Evolutionary conservation across 768 basidiomycete species (phyloP), one percentile per base, ranked within the genome.

Genomic region (Naganishia friedmannii): DNA sequence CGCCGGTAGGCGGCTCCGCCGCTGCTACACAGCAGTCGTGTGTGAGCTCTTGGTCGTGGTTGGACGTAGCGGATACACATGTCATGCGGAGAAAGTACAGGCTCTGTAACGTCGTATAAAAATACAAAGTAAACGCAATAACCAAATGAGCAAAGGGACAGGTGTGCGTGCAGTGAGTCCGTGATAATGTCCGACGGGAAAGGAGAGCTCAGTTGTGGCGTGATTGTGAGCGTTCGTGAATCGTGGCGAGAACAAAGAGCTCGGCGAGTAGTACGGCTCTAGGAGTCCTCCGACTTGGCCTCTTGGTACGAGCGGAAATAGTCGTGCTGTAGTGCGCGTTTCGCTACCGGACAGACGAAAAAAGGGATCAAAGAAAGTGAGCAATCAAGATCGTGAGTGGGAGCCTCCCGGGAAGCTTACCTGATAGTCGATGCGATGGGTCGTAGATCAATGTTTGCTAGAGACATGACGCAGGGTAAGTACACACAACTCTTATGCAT

Each of bases 371-470:
- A 69, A 26, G 42, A 54, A 17, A 72, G 45, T 53, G 31, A 53
- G 60, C 28, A 55, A 67, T 51, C 55, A 58, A 71, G 31, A 7
- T n/a, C 45, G 32, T 31, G 32, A 65, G n/a, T 2, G 9, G 13
- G 51, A 15, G 19, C 1, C 0, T 21, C 21, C 46, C 23, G 46
- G 31, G 23, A 53, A 17, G 78, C 87, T 73, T 77, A 91, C 92
- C 92, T 60, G 93, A 96, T 78, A 97, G 93, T 54, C 93, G 89
- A 77, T 90, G 90, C 29, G 92, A 88, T 0, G 91, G 90, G 80
- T 97, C 93, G 79, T 93, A 97, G 6, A 88, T 87, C 73, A 96
- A 81, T 29, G 87, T 89, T 73, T 84, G 84, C 87, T 90, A 26
- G 54, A 53, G 37, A 42, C 42, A 42, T 13, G 15, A 42, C 2